Evolutionary conservation across 1,284 basidiomycete genomes (phyloP).

Genomic region (Neonothopanus nambi): DNA sequence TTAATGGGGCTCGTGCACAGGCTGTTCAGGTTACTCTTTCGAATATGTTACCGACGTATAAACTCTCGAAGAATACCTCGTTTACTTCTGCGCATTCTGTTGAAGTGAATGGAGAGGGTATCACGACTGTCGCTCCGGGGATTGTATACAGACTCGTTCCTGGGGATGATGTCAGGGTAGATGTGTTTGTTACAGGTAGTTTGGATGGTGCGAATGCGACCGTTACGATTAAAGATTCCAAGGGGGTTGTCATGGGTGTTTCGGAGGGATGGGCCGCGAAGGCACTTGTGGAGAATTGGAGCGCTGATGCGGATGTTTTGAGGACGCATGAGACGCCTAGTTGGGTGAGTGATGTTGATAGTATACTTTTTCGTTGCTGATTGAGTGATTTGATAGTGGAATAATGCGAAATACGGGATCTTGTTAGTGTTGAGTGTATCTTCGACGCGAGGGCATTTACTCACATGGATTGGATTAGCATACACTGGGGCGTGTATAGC

Average conservation of each 20-base stretch:
- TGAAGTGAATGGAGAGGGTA: slow-evolving; percentile 35
- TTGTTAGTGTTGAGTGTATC: slow-evolving; percentile 49
- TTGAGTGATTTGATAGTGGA: slow-evolving; percentile 33
- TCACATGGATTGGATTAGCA: slow-evolving; percentile 27
- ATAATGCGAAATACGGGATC: slow-evolving; percentile 55
- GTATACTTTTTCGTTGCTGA: background rate
- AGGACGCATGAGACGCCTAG: slow-evolving; percentile 49
- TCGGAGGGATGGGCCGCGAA: slow-evolving; percentile 38
- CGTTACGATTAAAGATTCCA: slow-evolving; percentile 33
- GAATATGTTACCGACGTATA: slow-evolving; percentile 41
- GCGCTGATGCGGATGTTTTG: slow-evolving; percentile 36
- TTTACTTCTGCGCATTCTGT: slow-evolving; percentile 36
- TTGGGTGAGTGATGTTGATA: slow-evolving; percentile 38
- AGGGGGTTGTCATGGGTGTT: slow-evolving; percentile 31
- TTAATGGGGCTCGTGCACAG: slow-evolving; percentile 36
- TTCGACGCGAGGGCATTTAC: slow-evolving; percentile 1
- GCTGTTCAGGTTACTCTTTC: slow-evolving; percentile 47
- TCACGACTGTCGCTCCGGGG: slow-evolving; percentile 38
- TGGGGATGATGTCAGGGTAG: slow-evolving; percentile 45
- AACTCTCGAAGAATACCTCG: slow-evolving; percentile 26
- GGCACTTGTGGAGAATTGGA: slow-evolving; percentile 41
- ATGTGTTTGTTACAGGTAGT: slow-evolving; percentile 36
- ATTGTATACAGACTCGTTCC: slow-evolving; percentile 42
- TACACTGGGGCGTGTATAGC: slow-evolving; percentile 62
- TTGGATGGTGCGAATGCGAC: slow-evolving; percentile 30